These are phyloP conservation scores for Wallemia hederae DNA, from an alignment of 1,284 basidiomycete genomes.

Conservation along the genomic window DNA sequence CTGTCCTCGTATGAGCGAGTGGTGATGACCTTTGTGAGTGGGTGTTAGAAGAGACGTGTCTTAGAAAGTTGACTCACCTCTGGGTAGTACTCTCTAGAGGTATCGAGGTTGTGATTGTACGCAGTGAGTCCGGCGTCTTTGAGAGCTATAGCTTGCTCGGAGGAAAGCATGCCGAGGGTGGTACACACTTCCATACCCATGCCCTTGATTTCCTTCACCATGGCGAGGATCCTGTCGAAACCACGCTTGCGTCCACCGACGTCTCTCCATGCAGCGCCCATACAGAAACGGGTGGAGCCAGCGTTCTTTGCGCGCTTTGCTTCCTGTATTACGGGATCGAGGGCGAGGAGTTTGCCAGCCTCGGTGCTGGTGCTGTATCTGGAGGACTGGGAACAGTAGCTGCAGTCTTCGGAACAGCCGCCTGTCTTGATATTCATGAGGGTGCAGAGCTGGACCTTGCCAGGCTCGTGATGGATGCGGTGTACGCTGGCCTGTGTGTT, in stretches of 20 bases:
- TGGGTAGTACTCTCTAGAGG: constrained; percentile 86
- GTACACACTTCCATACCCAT: constrained; percentile 98
- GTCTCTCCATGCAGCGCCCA: constrained; percentile 98
- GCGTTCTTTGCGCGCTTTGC: constrained; percentile 82
- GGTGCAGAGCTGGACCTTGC: constrained; percentile 80
- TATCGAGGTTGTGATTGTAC: constrained; percentile 97
- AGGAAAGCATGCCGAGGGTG: constrained; percentile 80
- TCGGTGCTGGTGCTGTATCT: constrained; percentile 66
- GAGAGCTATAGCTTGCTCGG: constrained; percentile 70
- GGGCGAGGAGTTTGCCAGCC: constrained; percentile 60
- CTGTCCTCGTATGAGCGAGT: constrained; percentile 84
- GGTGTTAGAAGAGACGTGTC: not conserved
- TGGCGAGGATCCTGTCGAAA: constrained; percentile 72
- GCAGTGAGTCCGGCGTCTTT: constrained; percentile 90
- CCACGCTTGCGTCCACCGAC: constrained; percentile 75
- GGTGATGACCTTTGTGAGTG: constrained; percentile 48
- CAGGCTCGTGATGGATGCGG: constrained; percentile 56
- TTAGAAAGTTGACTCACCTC: constrained; percentile 23
- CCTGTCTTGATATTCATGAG: constrained; percentile 98
- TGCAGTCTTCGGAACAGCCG: constrained; percentile 89
- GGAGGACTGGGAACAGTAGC: constrained; percentile 91
- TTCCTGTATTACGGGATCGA: constrained; percentile 71
- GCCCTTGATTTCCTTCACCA: constrained; percentile 54
- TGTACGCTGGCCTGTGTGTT: constrained; percentile 29
- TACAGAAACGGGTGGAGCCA: constrained; percentile 89